A percentile compares a stretch with the other conserved stretches of the same genome.
Evolutionary conservation across 768 basidiomycete species (phyloP).

Genomic region (Suillus subaureus): DNA sequence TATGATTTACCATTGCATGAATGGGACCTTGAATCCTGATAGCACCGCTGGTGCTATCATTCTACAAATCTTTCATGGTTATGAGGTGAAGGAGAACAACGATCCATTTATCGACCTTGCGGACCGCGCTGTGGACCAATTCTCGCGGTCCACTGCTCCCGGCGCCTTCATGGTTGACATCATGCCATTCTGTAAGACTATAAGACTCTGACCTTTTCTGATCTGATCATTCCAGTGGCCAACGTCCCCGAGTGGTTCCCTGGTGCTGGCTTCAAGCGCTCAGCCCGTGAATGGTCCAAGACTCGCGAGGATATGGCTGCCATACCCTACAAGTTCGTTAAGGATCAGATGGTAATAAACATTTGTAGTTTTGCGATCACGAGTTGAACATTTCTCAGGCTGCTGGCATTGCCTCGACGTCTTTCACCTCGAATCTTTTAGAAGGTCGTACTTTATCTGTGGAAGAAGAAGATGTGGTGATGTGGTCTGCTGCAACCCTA

Average conservation of each 20-base stretch:
- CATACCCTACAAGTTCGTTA: conserved; percentile 57
- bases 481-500: conserved; percentile 44
- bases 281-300: conserved; percentile 54
- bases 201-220: background rate
- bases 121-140: conserved; percentile 51
- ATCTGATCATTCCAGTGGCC: conserved; percentile 32
- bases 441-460: conserved; percentile 38
- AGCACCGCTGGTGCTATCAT: conserved; percentile 57
- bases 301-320: conserved; percentile 60
- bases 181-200: conserved; percentile 42
- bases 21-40: background rate
- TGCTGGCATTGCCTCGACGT: conserved; percentile 47
- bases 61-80: conserved; percentile 55
- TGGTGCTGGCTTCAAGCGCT: conserved; percentile 54
- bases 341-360: conserved; percentile 55
- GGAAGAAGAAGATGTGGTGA: background rate
- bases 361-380: background rate
- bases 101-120: conserved; percentile 57
- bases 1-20: conserved; percentile 3
- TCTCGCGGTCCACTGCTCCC: conserved; percentile 48
- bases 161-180: conserved; percentile 55
- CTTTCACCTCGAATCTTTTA: conserved; percentile 52
- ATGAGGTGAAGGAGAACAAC: conserved; percentile 50
- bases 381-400: conserved; percentile 38
- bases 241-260: conserved; percentile 61